Conservation (phyloP, 2,329 filamentous ascomycete genomes). For the Pestalotiopsis sp. region DNA sequence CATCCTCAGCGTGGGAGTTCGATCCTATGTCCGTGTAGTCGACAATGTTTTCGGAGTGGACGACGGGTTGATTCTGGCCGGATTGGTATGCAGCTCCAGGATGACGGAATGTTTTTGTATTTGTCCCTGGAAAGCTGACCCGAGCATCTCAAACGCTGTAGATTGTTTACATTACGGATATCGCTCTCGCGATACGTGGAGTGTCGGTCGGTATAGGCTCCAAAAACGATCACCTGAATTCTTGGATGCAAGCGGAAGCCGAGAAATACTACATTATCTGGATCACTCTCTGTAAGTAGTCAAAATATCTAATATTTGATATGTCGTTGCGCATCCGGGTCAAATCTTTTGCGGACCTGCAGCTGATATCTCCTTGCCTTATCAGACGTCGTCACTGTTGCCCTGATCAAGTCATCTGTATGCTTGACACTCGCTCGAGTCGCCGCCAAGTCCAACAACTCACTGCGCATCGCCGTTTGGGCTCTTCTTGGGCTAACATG, state of each 20-base stretch:
- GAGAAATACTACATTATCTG: constrained; percentile 10
- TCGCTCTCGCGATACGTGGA: constrained; percentile 10
- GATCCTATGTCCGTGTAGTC: neutral
- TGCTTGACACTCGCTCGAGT: constrained; percentile 8
- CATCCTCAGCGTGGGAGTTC: neutral
- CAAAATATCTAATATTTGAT: too few relatives aligned
- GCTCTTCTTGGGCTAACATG: constrained; percentile 1
- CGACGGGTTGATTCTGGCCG: constrained; percentile 3
- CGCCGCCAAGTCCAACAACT: neutral
- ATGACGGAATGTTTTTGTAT: too few relatives aligned
- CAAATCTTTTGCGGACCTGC: too few relatives aligned
- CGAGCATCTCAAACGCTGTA: neutral
- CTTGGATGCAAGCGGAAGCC: constrained; percentile 7
- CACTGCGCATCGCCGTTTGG: constrained; percentile 5
- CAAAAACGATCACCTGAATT: neutral
- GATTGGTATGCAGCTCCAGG: neutral
- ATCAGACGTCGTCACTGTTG: neutral
- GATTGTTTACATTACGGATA: constrained; percentile 16
- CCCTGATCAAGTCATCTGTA: constrained; percentile 10
- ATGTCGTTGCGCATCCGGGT: too few relatives aligned
- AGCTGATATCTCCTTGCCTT: too few relatives aligned
- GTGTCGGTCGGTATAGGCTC: constrained; percentile 5
- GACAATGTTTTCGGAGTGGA: constrained; percentile 8
- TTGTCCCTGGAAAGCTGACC: neutral
- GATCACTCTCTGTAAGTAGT: constrained; percentile 7